Evolutionary conservation across 179 eudicot genomes (phyloP), one percentile per base, ranked within the genome.

Genomic region (Pouteria campechiana): DNA sequence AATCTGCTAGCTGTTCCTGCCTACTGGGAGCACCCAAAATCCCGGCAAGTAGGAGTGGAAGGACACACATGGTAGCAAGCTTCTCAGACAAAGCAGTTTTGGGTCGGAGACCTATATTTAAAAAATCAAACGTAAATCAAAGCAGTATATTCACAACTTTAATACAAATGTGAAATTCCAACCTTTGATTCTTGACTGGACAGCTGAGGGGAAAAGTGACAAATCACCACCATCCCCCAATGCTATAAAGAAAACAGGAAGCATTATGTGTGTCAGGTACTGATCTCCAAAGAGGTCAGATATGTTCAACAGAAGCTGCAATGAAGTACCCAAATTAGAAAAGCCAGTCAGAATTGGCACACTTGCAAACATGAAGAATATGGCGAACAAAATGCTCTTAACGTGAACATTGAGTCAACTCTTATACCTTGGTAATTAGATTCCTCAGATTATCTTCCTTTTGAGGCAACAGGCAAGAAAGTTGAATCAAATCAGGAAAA

Each of bases 21-120:
- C 76, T 78, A 52, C 74, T 63, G 41, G 92, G 79, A 63, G 70
- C 69, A 41, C 98, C 94, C 32, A 82, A 64, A 18, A 90, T 81
- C 46, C 98, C 98, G 14, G 96, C 94, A 62, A 90, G 59, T 12
- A 90, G 67, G 54, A 90, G 60, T 17, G 96, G 98, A 52, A 90
- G 60, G 49, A 79, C 78, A 53, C 98, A 82, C 65, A 75, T 45
- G 28, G 76, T 70, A 23, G 94, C 83, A 57, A 90, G 76, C 59
- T 85, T 90, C 72, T 75, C 79, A 57, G 74, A 72, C 47, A 87
- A 58, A 20, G 66, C 61, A 54, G 59, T 68, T 56, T 52, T 64
- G 24, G 98, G 98, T 54, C 57, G 77, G 57, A 86, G 57, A 48
- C 77, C 98, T 90, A 76, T 51, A 47, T 46, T 13, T 5, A 28